Evolutionary conservation across 2,329 filamentous ascomycete species (phyloP).

Genomic region (Fusarium oligoseptatum): DNA sequence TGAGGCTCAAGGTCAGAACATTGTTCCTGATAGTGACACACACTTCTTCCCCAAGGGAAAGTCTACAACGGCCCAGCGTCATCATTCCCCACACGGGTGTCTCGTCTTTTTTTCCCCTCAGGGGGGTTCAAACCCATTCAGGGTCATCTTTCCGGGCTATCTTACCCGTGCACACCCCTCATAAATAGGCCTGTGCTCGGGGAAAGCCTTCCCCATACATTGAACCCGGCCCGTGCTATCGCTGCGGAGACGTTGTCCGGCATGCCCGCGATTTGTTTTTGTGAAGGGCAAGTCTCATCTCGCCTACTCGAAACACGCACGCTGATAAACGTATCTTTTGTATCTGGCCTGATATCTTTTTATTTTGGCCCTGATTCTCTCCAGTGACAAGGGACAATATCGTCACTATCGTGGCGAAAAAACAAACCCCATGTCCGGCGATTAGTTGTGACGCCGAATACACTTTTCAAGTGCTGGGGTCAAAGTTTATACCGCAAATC

Average conservation of each 20-base stretch:
- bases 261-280: background rate
- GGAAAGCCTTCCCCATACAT: slow-evolving; percentile 2
- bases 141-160: background rate
- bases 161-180: background rate
- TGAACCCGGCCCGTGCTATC: background rate
- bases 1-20: background rate
- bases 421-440: background rate
- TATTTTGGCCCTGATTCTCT: background rate
- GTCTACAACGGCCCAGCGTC: background rate
- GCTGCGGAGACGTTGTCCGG: background rate
- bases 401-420: background rate
- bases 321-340: background rate
- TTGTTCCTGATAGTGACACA: background rate
- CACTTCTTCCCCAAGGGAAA: background rate
- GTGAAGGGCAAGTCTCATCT: background rate
- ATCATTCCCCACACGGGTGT: background rate
- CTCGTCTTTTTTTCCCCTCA: background rate
- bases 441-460: background rate
- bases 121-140: background rate
- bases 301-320: background rate
- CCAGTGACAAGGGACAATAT: background rate
- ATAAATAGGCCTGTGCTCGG: slow-evolving; percentile 5
- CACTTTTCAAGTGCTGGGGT: background rate
- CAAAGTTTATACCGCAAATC: background rate
- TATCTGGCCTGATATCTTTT: background rate